Conservation (phyloP, 2,329 filamentous ascomycete genomes). For the Talaromyces sp. region DNA sequence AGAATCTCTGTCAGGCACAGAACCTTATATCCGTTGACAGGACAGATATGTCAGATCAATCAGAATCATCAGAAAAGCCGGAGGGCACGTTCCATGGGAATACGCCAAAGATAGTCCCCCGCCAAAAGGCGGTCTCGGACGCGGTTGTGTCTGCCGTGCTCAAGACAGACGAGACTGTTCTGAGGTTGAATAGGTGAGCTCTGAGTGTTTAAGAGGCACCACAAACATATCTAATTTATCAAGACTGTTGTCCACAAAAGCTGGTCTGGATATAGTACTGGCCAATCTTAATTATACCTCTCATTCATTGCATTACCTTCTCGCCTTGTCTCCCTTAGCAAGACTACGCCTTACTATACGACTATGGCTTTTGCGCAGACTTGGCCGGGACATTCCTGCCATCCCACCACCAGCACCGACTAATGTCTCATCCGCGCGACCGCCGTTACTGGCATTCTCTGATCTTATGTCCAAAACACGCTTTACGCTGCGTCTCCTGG, state of each 20-base stretch:
- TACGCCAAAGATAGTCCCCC: conserved; percentile 17
- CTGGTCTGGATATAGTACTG: conserved; percentile 67
- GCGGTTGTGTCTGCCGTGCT: conserved; percentile 3
- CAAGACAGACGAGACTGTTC: conserved; percentile 19
- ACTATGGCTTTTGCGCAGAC: conserved; percentile 36
- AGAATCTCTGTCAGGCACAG: neutral
- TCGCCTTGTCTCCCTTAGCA: conserved; percentile 49
- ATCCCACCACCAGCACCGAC: conserved; percentile 20
- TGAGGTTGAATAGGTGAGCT: conserved; percentile 23
- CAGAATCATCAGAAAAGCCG: neutral
- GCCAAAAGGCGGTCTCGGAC: conserved; percentile 13
- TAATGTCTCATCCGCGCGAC: conserved; percentile 35
- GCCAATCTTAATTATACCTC: conserved; percentile 67
- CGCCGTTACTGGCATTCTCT: conserved; percentile 49
- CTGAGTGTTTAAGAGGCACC: neutral
- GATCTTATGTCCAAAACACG: conserved; percentile 50
- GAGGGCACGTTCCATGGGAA: neutral
- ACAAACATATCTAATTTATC: conserved; percentile 30
- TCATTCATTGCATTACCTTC: conserved; percentile 60
- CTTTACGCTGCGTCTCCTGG: conserved; percentile 57
- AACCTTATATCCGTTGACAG: neutral
- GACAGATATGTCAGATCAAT: neutral
- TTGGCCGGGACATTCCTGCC: conserved; percentile 9
- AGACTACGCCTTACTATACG: conserved; percentile 44
- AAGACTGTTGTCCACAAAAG: conserved; percentile 64